Evolutionary conservation across 139 green algal genomes (phyloP).

Genomic region (Coelastrella sp.): DNA sequence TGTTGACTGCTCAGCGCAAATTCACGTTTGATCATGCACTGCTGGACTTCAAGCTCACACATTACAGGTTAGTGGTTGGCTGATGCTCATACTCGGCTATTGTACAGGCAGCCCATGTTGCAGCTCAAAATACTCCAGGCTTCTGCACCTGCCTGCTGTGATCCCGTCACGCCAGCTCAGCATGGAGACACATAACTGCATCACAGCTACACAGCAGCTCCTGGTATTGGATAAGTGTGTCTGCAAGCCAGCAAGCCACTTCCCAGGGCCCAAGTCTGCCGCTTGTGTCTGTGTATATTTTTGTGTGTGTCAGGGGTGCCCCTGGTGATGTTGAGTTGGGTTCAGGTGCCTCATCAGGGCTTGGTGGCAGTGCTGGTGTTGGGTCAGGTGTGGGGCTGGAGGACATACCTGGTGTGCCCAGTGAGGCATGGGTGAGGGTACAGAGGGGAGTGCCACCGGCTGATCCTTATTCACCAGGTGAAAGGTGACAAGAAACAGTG

Average conservation of each 20-base stretch:
- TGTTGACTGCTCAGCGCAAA: conserved; percentile 66
- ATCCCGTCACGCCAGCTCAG: too few relatives aligned
- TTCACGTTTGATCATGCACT: conserved; percentile 68
- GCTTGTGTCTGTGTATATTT: too few relatives aligned
- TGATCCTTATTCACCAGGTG: conserved; percentile 69
- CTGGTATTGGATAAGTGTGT: too few relatives aligned
- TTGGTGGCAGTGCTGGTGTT: neutral
- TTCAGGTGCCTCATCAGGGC: neutral
- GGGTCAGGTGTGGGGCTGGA: conserved; percentile 32
- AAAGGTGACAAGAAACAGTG: neutral
- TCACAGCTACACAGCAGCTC: too few relatives aligned
- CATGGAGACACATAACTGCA: neutral
- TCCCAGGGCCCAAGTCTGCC: too few relatives aligned
- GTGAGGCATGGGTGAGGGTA: conserved; percentile 66
- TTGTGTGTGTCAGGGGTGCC: neutral
- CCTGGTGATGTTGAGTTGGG: conserved; percentile 16
- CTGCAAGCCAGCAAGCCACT: too few relatives aligned
- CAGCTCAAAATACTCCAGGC: too few relatives aligned
- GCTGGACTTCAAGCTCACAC: conserved; percentile 59
- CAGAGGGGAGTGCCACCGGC: conserved; percentile 57
- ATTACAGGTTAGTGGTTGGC: neutral
- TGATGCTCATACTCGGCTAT: too few relatives aligned
- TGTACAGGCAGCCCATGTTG: too few relatives aligned
- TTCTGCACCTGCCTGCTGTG: too few relatives aligned
- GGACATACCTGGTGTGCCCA: conserved; percentile 69